Percentiles rank a stretch among this genome's conserved stretches.
These are phyloP conservation scores for Collybiopsis luxurians DNA, from an alignment of 768 basidiomycete genomes.

Conservation along the genomic window DNA sequence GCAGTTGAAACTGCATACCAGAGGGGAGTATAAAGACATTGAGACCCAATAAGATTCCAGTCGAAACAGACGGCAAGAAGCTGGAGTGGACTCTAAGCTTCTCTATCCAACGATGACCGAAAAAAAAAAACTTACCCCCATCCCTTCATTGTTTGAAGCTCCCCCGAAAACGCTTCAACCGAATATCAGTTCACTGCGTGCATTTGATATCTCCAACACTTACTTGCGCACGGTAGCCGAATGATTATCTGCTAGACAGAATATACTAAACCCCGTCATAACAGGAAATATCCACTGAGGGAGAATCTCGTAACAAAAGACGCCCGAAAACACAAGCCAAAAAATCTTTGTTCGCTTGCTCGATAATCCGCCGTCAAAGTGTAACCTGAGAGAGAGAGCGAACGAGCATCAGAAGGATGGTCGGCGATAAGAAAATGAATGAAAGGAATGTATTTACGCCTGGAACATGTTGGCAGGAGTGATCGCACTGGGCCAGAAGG, in stretches of 20 bases:
- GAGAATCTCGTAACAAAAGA: slow-evolving; percentile 33
- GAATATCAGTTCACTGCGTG: not conserved
- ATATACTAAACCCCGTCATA: slow-evolving; percentile 26
- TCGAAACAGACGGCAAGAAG: slow-evolving; percentile 25
- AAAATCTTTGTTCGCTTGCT: slow-evolving; percentile 37
- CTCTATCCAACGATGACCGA: not conserved
- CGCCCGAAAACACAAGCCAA: slow-evolving; percentile 33
- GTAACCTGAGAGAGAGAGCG: too few species aligned
- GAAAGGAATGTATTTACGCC: not conserved
- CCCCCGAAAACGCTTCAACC: slow-evolving; percentile 29
- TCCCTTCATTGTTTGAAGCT: slow-evolving; percentile 33
- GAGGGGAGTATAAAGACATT: slow-evolving; percentile 1
- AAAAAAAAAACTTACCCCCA: slow-evolving; percentile 9
- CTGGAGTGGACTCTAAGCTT: slow-evolving; percentile 11
- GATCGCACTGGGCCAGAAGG: slow-evolving; percentile 18
- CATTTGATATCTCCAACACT: not conserved
- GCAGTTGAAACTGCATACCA: not conserved
- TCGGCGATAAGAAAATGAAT: not conserved
- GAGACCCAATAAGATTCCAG: slow-evolving; percentile 24
- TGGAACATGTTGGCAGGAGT: slow-evolving; percentile 16
- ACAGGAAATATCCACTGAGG: slow-evolving; percentile 35
- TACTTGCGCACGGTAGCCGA: slow-evolving; percentile 26
- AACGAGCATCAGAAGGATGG: too few species aligned
- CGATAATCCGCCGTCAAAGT: slow-evolving; percentile 23
- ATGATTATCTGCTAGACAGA: slow-evolving; percentile 26